Evolutionary conservation across 176 grass and related monocot genomes (phyloP), one percentile per base, ranked within the genome.

Genomic region (Alloteropsis semialata): DNA sequence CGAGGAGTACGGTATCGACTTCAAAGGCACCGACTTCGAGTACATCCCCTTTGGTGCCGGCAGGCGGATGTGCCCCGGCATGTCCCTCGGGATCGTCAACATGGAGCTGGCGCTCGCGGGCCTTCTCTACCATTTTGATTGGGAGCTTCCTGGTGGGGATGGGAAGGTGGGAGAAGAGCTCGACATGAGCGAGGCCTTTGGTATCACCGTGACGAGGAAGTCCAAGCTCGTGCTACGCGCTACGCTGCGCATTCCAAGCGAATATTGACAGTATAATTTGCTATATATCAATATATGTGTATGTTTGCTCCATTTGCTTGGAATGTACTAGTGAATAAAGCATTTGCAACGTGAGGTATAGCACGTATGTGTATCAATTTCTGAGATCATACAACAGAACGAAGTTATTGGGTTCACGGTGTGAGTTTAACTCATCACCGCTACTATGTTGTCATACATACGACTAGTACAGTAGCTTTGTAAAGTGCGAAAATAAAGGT

Each of bases 71-170:
- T 84, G 72, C 11, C 72, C 82, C 2, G 82, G 72, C n/a, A 5
- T 67, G 29, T 10, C 72, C 0, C 37, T 78, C 0, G 74, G 83
- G 19, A 39, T 85, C 5, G 9, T 18, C 1, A 85, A 58, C 14
- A 60, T 85, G 83, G 53, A 70, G 64, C 39, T 78, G 0, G 53
- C 25, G 9, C 83, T 85, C 25, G 83, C 83, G 0, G 24, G 65
- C 1, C 53, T 85, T 0, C 75, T 85, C 0, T 85, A 85, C 53
- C 53, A 78, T 22, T 78, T 85, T 2, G 65, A 85, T 10, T 85
- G 74, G 83, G 32, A 59, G 29, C 3, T 49, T 5, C 53, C 64
- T 0, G 49, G 3, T 0, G 62, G 38, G 2, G 4, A 10, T 10
- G 38, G 7, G 2, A 37, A 21, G 6, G 2, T 8, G 19, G n/a